Conservation (phyloP, 495 filamentous ascomycete species). For the Aspergillus homomorphus region DNA sequence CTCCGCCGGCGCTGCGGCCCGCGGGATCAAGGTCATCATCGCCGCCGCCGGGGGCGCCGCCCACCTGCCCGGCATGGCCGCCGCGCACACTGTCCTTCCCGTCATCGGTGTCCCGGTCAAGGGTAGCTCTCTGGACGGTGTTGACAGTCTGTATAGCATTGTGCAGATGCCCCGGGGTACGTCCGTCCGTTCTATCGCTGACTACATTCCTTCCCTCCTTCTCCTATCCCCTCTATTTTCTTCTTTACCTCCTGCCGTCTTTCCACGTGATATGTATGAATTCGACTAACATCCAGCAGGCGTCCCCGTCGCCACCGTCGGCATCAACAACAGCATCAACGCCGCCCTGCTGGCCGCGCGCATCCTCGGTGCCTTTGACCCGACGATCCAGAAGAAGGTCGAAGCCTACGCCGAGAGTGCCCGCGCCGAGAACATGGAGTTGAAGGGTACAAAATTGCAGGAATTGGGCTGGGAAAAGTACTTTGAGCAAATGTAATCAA, state of each 20-base stretch:
- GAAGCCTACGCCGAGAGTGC: slow-evolving; percentile 65
- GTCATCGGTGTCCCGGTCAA: slow-evolving; percentile 93
- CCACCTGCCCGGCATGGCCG: slow-evolving; percentile 88
- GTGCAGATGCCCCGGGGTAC: slow-evolving; percentile 83
- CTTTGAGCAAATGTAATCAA: slow-evolving; percentile 51
- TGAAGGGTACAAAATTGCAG: slow-evolving; percentile 45
- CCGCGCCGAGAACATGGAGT: slow-evolving; percentile 63
- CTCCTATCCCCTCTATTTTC: neutral
- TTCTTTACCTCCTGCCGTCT: too few species aligned
- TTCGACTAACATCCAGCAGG: slow-evolving; percentile 39
- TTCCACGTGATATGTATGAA: slow-evolving; percentile 1
- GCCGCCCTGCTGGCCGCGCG: slow-evolving; percentile 85
- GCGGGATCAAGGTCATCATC: slow-evolving; percentile 85
- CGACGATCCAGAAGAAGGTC: slow-evolving; percentile 56
- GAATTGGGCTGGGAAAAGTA: slow-evolving; percentile 71
- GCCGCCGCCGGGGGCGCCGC: slow-evolving; percentile 92
- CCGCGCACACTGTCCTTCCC: slow-evolving; percentile 79
- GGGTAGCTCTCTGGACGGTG: slow-evolving; percentile 78
- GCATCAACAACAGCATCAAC: slow-evolving; percentile 91
- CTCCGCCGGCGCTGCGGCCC: slow-evolving; percentile 61
- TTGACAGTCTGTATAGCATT: slow-evolving; percentile 86
- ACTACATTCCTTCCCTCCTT: neutral
- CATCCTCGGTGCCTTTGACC: slow-evolving; percentile 71
- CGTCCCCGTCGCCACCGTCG: slow-evolving; percentile 83
- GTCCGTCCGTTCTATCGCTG: slow-evolving; percentile 1